These are phyloP conservation scores for Penicillium robsamsonii DNA, from an alignment of 495 filamentous ascomycete genomes.

Conservation along the genomic window DNA sequence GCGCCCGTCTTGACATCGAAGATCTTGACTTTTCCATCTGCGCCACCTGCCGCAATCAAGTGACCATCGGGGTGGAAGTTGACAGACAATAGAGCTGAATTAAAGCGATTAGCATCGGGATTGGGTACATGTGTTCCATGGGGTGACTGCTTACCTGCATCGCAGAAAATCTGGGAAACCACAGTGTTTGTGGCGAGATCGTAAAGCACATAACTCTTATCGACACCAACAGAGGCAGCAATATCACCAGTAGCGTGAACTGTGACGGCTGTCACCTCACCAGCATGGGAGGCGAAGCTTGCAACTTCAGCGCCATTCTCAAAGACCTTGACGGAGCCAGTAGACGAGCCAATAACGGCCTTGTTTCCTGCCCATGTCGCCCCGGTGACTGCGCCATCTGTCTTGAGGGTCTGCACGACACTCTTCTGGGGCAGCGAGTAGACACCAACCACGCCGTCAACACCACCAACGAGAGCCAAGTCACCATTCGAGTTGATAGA, in stretches of 20 bases:
- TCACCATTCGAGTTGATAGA: constrained; percentile 64
- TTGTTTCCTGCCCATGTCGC: constrained; percentile 72
- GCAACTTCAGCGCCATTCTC: constrained; percentile 62
- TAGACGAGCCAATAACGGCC: constrained; percentile 69
- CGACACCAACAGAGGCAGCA: constrained; percentile 80
- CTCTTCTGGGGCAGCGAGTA: constrained; percentile 74
- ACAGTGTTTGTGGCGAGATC: constrained; percentile 66
- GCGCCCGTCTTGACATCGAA: constrained; percentile 76
- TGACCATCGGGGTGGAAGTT: constrained; percentile 95
- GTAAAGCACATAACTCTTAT: constrained; percentile 93
- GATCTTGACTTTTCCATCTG: constrained; percentile 74
- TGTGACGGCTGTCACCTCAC: constrained; percentile 70
- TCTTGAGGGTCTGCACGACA: constrained; percentile 63
- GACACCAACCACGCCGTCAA: constrained; percentile 71
- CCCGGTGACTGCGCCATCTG: constrained; percentile 70
- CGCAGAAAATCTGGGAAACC: constrained; percentile 74
- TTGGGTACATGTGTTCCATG: neutral
- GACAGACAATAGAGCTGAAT: constrained; percentile 68
- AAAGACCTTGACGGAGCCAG: constrained; percentile 77
- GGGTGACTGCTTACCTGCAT: constrained; percentile 63
- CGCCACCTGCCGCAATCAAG: constrained; percentile 79
- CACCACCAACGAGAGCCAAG: constrained; percentile 74
- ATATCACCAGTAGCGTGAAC: constrained; percentile 83
- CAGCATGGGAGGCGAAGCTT: constrained; percentile 74
- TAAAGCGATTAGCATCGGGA: constrained; percentile 11